Percentiles rank a stretch among this genome's conserved stretches.
phyloP scores from a whole-genome alignment of 1,284 basidiomycete genomes.

The Gymnopus androsaceus region DNA sequence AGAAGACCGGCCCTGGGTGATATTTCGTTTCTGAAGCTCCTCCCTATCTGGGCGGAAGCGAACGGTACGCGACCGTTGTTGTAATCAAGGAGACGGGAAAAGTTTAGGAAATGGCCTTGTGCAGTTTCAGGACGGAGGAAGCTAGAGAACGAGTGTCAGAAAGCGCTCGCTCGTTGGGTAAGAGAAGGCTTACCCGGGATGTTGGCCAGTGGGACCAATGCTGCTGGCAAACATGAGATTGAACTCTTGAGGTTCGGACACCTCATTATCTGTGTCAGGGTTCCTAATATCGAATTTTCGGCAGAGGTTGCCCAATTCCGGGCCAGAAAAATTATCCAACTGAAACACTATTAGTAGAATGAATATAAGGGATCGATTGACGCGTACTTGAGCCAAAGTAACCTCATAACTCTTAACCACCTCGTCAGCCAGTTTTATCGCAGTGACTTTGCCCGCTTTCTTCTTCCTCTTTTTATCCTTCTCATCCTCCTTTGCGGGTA shows the following conservation, averaged over 20 bases:
- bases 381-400: conserved; percentile 80
- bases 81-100: conserved; percentile 94
- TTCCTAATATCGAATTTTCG: conserved; percentile 83
- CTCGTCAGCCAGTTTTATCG: conserved; percentile 79
- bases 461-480: conserved; percentile 81
- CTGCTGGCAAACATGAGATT: conserved; percentile 98
- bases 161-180: not conserved
- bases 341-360: conserved; percentile 34
- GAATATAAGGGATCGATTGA: conserved; percentile 16
- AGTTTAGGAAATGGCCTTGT: conserved; percentile 99
- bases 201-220: conserved; percentile 97
- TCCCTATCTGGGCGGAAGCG: conserved; percentile 96
- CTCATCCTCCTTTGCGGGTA: conserved; percentile 51
- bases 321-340: conserved; percentile 95
- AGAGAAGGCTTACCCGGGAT: conserved; percentile 73
- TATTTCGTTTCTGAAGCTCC: conserved; percentile 98
- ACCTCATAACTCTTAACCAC: conserved; percentile 79
- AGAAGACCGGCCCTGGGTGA: conserved; percentile 94
- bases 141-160: conserved; percentile 37
- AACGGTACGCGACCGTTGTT: conserved; percentile 97
- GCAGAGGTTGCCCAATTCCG: conserved; percentile 88
- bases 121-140: conserved; percentile 98
- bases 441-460: conserved; percentile 77
- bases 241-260: conserved; percentile 93
- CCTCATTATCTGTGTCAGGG: conserved; percentile 91